phyloP scores from a whole-genome alignment of 1,284 basidiomycete genomes.

The Hemileia vastatrix region DNA sequence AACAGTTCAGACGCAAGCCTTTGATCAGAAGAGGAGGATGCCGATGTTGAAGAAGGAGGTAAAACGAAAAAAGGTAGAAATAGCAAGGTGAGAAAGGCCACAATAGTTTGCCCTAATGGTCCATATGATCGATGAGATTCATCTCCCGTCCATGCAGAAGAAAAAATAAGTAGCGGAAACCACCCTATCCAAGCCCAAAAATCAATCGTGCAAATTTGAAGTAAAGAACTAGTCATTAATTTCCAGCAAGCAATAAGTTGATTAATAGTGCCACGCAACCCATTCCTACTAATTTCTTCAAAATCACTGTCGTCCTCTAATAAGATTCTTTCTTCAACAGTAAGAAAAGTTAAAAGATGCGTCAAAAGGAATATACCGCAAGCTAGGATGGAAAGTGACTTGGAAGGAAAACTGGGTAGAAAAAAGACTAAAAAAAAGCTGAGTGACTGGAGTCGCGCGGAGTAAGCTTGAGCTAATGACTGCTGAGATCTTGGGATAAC shows the following conservation, averaged over 20 bases:
- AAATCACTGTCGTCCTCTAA: no score
- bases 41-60: no score
- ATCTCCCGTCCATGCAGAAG: conserved; percentile 39
- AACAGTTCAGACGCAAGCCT: no score
- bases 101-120: conserved; percentile 34
- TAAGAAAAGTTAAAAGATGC: conserved; percentile 5
- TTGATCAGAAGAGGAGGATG: no score
- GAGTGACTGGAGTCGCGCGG: conserved; percentile 25
- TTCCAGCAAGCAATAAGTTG: no score
- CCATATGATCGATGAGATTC: no score
- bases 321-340: no score
- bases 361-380: not conserved
- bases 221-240: no score
- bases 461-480: conserved; percentile 40
- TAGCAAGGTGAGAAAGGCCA: conserved; percentile 30
- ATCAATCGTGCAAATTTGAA: no score
- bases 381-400: conserved; percentile 1
- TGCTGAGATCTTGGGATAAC: conserved; percentile 33
- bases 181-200: conserved; percentile 42
- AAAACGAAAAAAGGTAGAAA: conserved; percentile 36
- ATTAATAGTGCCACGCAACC: no score
- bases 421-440: not conserved
- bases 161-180: conserved; percentile 44
- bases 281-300: no score
- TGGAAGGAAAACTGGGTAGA: conserved; percentile 1